Conservation (phyloP, 2,329 filamentous ascomycete genomes). For the Fusarium neocosmosporiellum region DNA sequence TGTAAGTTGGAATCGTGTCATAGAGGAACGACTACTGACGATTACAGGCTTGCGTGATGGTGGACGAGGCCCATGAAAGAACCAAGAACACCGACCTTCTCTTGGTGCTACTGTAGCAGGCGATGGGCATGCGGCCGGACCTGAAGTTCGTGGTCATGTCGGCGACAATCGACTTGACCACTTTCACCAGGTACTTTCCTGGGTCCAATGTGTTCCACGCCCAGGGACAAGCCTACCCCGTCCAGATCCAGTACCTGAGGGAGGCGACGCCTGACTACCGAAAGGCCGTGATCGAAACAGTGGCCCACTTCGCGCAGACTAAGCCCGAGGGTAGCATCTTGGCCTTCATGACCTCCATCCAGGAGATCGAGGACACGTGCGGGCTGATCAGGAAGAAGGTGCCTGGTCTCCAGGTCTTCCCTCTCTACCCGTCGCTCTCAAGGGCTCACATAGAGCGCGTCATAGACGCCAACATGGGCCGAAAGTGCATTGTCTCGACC, state of each 20-base stretch:
- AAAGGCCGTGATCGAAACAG: not conserved
- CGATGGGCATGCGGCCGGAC: not conserved
- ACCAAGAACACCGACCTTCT: slow-evolving; percentile 18
- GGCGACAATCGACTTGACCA: slow-evolving; percentile 13
- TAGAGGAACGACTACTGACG: not conserved
- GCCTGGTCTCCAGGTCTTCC: slow-evolving; percentile 80
- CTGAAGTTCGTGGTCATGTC: slow-evolving; percentile 26
- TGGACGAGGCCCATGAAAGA: slow-evolving; percentile 27
- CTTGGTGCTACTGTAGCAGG: slow-evolving; percentile 13
- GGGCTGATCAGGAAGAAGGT: slow-evolving; percentile 76
- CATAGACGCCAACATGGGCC: slow-evolving; percentile 81
- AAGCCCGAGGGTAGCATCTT: slow-evolving; percentile 92
- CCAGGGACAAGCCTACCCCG: not conserved
- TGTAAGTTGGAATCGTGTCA: not conserved
- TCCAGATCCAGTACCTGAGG: not conserved
- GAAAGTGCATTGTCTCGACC: slow-evolving; percentile 96
- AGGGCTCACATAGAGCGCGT: slow-evolving; percentile 88
- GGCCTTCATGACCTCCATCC: slow-evolving; percentile 93
- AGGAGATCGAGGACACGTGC: slow-evolving; percentile 93
- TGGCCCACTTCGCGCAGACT: slow-evolving; percentile 83
- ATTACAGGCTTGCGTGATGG: slow-evolving; percentile 16
- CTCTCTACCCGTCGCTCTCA: slow-evolving; percentile 91
- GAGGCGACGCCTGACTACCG: not conserved
- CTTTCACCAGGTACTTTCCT: slow-evolving; percentile 21
- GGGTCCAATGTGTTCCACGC: not conserved